Evolutionary conservation across 139 green algal genomes (phyloP).

Genomic region (Desmodesmus armatus): DNA sequence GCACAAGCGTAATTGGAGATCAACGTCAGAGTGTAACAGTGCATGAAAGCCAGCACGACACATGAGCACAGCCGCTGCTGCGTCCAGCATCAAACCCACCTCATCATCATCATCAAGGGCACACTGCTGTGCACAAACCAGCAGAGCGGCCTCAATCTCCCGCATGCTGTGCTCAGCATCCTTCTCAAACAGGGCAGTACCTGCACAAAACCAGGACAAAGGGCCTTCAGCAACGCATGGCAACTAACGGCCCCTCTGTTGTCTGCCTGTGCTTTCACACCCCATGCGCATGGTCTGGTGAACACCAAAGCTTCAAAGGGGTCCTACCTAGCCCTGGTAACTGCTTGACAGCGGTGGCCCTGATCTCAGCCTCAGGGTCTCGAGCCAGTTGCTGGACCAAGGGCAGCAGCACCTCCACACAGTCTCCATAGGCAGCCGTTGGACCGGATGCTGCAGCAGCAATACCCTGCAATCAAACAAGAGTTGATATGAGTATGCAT

Average conservation of each 20-base stretch:
- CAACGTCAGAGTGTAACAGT: not conserved
- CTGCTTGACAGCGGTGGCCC: constrained; percentile 29
- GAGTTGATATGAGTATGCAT: no score
- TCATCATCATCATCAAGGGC: constrained; percentile 42
- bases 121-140: constrained; percentile 31
- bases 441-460: constrained; percentile 21
- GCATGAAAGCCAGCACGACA: not conserved
- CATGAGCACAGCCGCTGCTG: no score
- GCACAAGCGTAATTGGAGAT: no score
- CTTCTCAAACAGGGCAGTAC: constrained; percentile 12
- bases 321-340: constrained; percentile 20
- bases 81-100: not conserved
- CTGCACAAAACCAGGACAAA: not conserved
- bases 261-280: no score
- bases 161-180: constrained; percentile 30
- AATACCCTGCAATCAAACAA: constrained; percentile 26
- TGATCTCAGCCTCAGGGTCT: constrained; percentile 44
- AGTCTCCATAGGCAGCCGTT: constrained; percentile 19
- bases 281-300: not conserved
- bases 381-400: constrained; percentile 29
- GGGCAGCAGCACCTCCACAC: constrained; percentile 33
- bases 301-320: not conserved
- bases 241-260: no score
- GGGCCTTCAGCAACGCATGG: no score
- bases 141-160: constrained; percentile 20